phyloP scores from a whole-genome alignment of 75 land plant genomes.

The Azolla pinnata region DNA sequence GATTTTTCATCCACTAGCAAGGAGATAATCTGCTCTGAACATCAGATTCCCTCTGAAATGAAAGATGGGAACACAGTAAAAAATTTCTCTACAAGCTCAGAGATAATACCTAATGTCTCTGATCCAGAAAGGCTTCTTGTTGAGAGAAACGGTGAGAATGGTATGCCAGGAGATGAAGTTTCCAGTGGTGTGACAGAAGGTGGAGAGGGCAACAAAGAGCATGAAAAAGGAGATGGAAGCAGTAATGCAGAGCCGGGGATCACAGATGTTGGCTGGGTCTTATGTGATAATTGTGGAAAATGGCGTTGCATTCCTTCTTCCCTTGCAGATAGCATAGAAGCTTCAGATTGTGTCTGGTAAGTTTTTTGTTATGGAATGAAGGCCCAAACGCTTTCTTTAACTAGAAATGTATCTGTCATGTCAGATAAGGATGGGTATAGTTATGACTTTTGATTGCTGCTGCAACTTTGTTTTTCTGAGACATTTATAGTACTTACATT shows the following conservation, averaged over 20 bases:
- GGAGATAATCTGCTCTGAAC: background rate
- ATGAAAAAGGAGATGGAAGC: slow-evolving; percentile 10
- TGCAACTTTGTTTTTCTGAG: too few relatives aligned
- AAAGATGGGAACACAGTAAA: background rate
- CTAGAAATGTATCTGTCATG: too few relatives aligned
- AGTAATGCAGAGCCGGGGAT: background rate
- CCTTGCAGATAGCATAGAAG: slow-evolving; percentile 54
- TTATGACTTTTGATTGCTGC: too few relatives aligned
- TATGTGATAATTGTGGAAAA: slow-evolving; percentile 75
- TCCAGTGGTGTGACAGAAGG: slow-evolving; percentile 36
- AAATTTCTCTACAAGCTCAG: background rate
- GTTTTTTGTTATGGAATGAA: too few relatives aligned
- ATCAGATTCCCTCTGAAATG: background rate
- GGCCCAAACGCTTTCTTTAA: too few relatives aligned
- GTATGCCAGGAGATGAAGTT: slow-evolving; percentile 18
- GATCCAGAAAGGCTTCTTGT: background rate
- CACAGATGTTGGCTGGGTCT: slow-evolving; percentile 51
- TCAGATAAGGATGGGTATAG: too few relatives aligned
- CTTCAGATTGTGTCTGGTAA: slow-evolving; percentile 62
- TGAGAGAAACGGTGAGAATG: slow-evolving; percentile 10
- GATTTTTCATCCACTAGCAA: background rate
- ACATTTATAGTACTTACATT: too few relatives aligned
- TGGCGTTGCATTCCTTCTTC: slow-evolving; percentile 72
- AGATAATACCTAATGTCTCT: background rate
- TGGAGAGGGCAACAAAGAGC: slow-evolving; percentile 6